Base-by-base conservation (phyloP, 768 basidiomycete genomes). In the Trametes cinnabarina region DNA sequence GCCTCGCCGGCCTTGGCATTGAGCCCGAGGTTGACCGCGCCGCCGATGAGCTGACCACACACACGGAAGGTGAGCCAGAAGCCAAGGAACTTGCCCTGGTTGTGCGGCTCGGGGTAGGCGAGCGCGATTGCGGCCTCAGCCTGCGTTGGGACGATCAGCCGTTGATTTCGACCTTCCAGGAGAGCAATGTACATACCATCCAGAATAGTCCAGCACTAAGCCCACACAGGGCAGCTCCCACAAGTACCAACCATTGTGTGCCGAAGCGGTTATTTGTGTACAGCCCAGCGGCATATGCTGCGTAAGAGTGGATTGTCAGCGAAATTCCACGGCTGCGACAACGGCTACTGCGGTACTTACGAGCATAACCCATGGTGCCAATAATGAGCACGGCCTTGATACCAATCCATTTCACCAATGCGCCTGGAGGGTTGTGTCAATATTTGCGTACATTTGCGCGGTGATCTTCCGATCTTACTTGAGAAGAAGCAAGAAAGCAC, bases 21-120 rank as follows among this genome's bases (percentile, higher is more conserved):
- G 6, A 55, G 46, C 7, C 54, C 54, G 4, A 55, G 54, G 46
- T 55, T 55, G 37, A 55, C 46, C 37, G 54, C 54, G 28, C 54
- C 54, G 54, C 54, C 54, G 35, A 55, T 55, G n/a, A 55, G 54
- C 37, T 55, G 54, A 8, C 54, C 54, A n/a, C 23, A 23, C 9
- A 55, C 54, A 26, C 54, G 54, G 54, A 55, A 55, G 25, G 54
- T 47, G 25, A 55, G 54, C 54, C 54, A 55, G 37, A 55, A 47
- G 37, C 54, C 54, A 26, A 55, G 44, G 37, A 55, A 55, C 37
- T 48, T 47, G 54, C 54, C 54, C 46, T 55, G 54, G 54, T 55
- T 55, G 46, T 55, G 44, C 25, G 54, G 54, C 25, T 55, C 54
- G 11, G 54, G 54, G 46, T 55, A 55, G 46, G 54, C 35, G 37